These are phyloP conservation scores for Cyclanthera cordifolia DNA, from an alignment of 306 rosid genomes.

Conservation along the genomic window DNA sequence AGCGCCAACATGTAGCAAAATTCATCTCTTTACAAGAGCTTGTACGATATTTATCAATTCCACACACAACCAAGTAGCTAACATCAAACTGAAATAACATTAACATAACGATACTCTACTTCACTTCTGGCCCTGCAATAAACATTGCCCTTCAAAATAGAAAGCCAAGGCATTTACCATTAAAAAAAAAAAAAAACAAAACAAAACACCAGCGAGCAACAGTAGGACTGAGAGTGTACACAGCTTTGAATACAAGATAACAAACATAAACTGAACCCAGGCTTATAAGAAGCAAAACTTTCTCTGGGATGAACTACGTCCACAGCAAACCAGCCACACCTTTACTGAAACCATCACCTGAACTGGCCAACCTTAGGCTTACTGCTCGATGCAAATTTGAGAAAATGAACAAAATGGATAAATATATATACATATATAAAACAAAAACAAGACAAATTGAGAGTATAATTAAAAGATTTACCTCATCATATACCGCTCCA, in stretches of 20 bases:
- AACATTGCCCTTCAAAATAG: background rate
- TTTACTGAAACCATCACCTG: background rate
- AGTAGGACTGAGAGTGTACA: conserved; percentile 1
- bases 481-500: background rate
- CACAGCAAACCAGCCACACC: background rate
- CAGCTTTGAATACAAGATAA: conserved; percentile 1
- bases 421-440: no score
- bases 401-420: background rate
- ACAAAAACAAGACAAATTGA: no score
- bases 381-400: background rate
- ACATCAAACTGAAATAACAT: background rate
- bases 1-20: background rate
- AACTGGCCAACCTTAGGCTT: background rate
- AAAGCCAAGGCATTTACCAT: background rate
- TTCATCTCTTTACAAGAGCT: background rate
- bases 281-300: conserved; percentile 1
- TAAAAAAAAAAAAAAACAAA: background rate
- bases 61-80: background rate
- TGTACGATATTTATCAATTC: no score
- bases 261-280: conserved; percentile 1
- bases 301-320: background rate
- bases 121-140: background rate
- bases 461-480: background rate
- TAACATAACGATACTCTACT: background rate
- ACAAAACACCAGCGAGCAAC: background rate